Base-by-base conservation (phyloP, 768 basidiomycete species). In the Lactarius trivialis region DNA sequence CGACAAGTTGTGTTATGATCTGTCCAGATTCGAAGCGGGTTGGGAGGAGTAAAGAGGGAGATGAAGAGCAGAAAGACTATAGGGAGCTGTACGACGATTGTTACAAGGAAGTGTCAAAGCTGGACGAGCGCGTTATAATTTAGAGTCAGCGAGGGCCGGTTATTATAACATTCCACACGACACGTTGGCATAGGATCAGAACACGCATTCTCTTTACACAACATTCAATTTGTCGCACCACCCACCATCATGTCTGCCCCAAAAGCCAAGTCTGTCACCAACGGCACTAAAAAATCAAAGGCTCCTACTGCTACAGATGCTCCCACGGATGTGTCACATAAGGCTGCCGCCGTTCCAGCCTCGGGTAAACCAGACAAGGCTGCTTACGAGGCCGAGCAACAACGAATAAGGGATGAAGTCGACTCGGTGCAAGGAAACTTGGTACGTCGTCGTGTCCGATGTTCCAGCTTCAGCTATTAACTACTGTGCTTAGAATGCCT, bases 1-100 rank as follows among this genome's bases (percentile, higher is more conserved):
- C 97, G 36, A 99, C 97, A 54, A 96, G 93, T 68, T 98, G 95
- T 74, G 95, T 99, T 5, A 90, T 99, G 85, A 80, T 98, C 56
- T 94, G 90, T 73, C 90, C 91, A 1, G 79, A 87, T 71, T 80
- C 84, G 72, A 91, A 91, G 72, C 85, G 83, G 73, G 89, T 85
- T 71, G 72, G 74, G 52, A 86, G 84, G 69, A 76, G 78, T 70
- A 86, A 88, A 68, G 80, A 77, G 17, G 76, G 73, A 5, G 85
- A 84, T 48, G 82, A 73, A 50, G 86, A 82, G 43, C 84, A 92
- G 64, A 87, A 89, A 60, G 95, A 97, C 70, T 96, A 91, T 75
- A 81, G 81, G 72, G 89, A 92, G 70, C 74, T 89, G 63, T 94
- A 95, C 74, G 85, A 90, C 49, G 93, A 97, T 72, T 88, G 91